Percentiles rank a stretch among this genome's conserved stretches.
Evolutionary conservation across 352 stramenopile species (phyloP).

Genomic region (Phytopythium montanum): DNA sequence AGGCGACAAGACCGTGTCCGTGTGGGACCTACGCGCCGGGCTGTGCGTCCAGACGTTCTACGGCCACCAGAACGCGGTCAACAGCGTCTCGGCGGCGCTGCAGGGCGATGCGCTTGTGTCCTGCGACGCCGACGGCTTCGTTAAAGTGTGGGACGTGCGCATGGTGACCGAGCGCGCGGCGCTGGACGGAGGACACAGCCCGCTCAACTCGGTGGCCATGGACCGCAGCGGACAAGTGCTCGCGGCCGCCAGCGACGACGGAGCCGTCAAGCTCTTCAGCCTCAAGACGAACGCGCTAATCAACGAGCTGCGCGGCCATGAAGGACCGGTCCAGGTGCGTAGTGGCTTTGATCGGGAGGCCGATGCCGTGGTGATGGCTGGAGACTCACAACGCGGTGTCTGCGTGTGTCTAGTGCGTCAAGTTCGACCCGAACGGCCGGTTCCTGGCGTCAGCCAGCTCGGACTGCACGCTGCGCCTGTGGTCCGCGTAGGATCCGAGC

Average conservation of each 20-base stretch:
- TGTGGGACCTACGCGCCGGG: constrained; percentile 93
- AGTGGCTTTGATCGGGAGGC: not conserved
- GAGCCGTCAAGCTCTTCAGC: constrained; percentile 87
- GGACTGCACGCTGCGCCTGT: constrained; percentile 93
- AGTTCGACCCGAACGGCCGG: constrained; percentile 85
- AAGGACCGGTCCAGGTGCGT: constrained; percentile 91
- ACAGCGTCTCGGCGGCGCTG: constrained; percentile 86
- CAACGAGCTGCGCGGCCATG: constrained; percentile 86
- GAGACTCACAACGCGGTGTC: not conserved
- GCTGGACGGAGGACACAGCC: constrained; percentile 84
- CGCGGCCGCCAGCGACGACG: constrained; percentile 88
- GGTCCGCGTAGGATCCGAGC: constrained; percentile 40
- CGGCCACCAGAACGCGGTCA: constrained; percentile 93
- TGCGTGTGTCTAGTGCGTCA: constrained; percentile 57
- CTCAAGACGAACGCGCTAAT: constrained; percentile 66
- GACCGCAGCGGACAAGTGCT: constrained; percentile 87
- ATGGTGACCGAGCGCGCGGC: constrained; percentile 91
- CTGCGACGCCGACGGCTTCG: constrained; percentile 92
- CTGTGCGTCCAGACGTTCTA: constrained; percentile 94
- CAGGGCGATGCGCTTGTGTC: constrained; percentile 89
- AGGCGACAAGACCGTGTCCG: constrained; percentile 94
- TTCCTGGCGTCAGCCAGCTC: constrained; percentile 90
- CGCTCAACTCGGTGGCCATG: constrained; percentile 90
- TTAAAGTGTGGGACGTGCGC: constrained; percentile 95
- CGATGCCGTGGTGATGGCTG: not conserved